Percentiles rank a stretch among this genome's conserved stretches.
These are phyloP conservation scores for Plasmodium billcollinsi DNA, from an alignment of 169 alveolate genomes.

Conservation along the genomic window DNA sequence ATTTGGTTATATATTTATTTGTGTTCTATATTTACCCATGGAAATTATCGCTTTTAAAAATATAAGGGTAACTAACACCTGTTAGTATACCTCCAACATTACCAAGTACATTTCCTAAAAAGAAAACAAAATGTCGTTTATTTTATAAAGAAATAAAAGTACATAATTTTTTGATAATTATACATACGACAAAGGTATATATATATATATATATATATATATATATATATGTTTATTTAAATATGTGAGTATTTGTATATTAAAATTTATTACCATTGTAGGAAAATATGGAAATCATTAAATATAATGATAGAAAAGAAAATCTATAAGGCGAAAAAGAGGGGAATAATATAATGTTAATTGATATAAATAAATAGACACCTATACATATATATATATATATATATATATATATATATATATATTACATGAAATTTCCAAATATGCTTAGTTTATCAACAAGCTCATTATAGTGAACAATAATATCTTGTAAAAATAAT, in stretches of 20 bases:
- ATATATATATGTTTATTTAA: neutral
- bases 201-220: neutral
- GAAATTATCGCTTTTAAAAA: slow-evolving; percentile 18
- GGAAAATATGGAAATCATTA: slow-evolving; percentile 45
- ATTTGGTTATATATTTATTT: neutral
- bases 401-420: no score
- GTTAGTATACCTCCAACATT: slow-evolving; percentile 44
- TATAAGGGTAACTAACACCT: slow-evolving; percentile 45
- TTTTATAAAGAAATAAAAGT: neutral
- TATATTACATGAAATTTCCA: slow-evolving; percentile 36
- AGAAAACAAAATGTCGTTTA: neutral
- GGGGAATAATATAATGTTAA: neutral
- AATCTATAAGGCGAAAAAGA: slow-evolving; percentile 21
- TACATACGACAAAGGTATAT: neutral
- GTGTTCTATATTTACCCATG: slow-evolving; percentile 5
- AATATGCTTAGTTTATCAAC: slow-evolving; percentile 6
- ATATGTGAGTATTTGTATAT: neutral
- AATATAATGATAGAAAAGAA: slow-evolving; percentile 32
- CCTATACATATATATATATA: neutral
- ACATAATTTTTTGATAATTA: no score
- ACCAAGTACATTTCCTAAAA: slow-evolving; percentile 66
- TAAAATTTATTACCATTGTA: slow-evolving; percentile 36
- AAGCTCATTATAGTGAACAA: neutral
- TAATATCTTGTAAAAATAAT: slow-evolving; percentile 37
- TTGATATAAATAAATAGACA: neutral